Evolutionary conservation across 106 monocot genomes (phyloP).

Genomic region (Phalaenopsis aphrodite): DNA sequence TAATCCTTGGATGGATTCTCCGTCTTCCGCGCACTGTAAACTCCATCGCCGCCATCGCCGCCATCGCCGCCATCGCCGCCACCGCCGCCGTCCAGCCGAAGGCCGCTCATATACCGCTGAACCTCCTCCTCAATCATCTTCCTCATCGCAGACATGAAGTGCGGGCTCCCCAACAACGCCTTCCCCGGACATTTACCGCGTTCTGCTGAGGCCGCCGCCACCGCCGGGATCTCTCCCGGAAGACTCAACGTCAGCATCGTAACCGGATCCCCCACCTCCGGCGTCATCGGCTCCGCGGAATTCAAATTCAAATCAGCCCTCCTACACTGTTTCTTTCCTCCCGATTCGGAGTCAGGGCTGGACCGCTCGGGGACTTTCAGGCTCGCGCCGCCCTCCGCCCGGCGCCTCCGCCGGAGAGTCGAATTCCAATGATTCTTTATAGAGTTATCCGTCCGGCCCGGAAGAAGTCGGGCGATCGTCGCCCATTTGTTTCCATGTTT

Average conservation of each 20-base stretch:
- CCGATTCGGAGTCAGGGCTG: conserved; percentile 10
- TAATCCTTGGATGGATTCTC: conserved; percentile 6
- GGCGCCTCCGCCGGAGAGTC: conserved; percentile 27
- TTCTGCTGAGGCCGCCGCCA: conserved; percentile 1
- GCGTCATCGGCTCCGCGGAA: not conserved
- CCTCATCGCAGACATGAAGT: conserved; percentile 17
- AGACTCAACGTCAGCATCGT: conserved; percentile 15
- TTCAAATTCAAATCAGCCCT: conserved; percentile 1
- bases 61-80: no score
- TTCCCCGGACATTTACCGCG: not conserved
- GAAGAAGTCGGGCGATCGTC: conserved; percentile 36
- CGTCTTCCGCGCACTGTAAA: not conserved
- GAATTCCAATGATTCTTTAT: conserved; percentile 69
- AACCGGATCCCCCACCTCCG: not conserved
- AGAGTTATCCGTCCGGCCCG: conserved; percentile 52
- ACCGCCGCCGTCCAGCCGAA: conserved; percentile 6
- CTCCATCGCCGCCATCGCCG: conserved; percentile 6
- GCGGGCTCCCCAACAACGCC: conserved; percentile 1
- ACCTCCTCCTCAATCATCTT: conserved; percentile 47
- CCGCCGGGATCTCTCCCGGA: conserved; percentile 8
- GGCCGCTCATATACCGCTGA: conserved; percentile 18
- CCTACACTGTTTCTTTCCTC: conserved; percentile 14
- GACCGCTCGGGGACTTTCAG: not conserved
- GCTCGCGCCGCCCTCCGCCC: not conserved
- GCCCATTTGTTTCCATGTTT: conserved; percentile 31